These are phyloP conservation scores for Cyclotella kingstonii DNA, from an alignment of 108 stramenopile genomes.

Conservation along the genomic window DNA sequence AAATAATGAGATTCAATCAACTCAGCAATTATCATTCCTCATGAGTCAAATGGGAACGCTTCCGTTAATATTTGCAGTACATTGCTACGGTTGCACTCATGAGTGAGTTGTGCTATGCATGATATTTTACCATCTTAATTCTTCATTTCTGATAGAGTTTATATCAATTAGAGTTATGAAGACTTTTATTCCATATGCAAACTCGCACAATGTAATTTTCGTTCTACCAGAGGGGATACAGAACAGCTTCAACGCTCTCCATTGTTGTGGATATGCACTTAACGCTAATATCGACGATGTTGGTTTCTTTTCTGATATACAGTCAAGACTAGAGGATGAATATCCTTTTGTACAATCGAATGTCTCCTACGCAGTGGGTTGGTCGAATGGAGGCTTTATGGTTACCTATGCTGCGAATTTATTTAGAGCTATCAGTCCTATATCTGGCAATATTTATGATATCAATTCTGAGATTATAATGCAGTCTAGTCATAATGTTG, in stretches of 20 bases:
- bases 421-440: conserved; percentile 57
- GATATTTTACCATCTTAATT: neutral
- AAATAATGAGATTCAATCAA: neutral
- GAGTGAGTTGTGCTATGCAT: conserved; percentile 1
- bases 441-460: conserved; percentile 41
- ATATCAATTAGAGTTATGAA: conserved; percentile 4
- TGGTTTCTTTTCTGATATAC: conserved; percentile 44
- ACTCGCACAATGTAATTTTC: conserved; percentile 41
- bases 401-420: conserved; percentile 46
- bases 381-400: conserved; percentile 69
- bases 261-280: conserved; percentile 67
- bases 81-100: conserved; percentile 50
- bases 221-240: conserved; percentile 51
- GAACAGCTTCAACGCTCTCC: conserved; percentile 48
- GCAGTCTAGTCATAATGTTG: conserved; percentile 11
- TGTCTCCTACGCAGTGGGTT: conserved; percentile 50
- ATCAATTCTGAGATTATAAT: neutral
- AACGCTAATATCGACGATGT: conserved; percentile 50
- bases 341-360: conserved; percentile 16
- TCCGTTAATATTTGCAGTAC: conserved; percentile 51
- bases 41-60: conserved; percentile 13
- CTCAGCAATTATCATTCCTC: neutral
- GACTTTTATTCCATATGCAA: conserved; percentile 24
- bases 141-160: neutral
- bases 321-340: conserved; percentile 20